Base-by-base conservation (phyloP, 2,329 filamentous ascomycete genomes). In the Bisporella sp. region DNA sequence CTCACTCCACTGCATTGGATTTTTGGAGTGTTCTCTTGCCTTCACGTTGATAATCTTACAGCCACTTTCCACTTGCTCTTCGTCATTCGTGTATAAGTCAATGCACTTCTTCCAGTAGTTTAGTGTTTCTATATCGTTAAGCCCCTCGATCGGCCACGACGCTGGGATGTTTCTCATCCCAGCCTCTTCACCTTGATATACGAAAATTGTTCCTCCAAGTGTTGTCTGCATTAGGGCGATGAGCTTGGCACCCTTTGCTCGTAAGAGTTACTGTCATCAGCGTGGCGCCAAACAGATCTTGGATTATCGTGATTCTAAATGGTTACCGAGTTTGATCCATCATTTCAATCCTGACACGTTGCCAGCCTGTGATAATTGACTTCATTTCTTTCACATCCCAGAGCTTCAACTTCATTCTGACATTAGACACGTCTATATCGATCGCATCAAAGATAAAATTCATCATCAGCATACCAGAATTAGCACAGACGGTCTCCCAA, bases 401-500 rank as follows among this genome's bases (percentile, higher is more conserved):
- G 30, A 56, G 59, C n/a, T 66, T 62, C 4, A 64, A 71, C 6
- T 69, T 67, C 35, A 76, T 79, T 49, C 78, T 74, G 21, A 21
- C 21, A 2, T 21, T 21, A 54, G 75, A 77, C 54, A 75, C 77
- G 45, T 75, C 83, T 12, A 84, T 69, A 59, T 84, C 76, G 6
- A 86, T 79, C 7, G 82, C 74, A 57, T 82, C 78, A 54, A 84
- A 82, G 56, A 82, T 79, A 65, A 87, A 87, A 1, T 85, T 79
- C 84, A 87, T 87, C 62, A 81, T 77, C 45, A 87, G 68, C 64
- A 85, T 77, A 52, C 75, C 74, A 49, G 78, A 76, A 31, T 73
- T 67, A 0, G 78, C 74, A 3, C 75, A 74, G 11, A 86, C 79
- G 55, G 84, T 86, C n/a, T 72, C 62, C 6, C 85, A 65, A 1